Percentiles rank a stretch among this genome's conserved stretches.
Conservation (phyloP, 2,329 filamentous ascomycete genomes). For the Seiridium cupressi region DNA sequence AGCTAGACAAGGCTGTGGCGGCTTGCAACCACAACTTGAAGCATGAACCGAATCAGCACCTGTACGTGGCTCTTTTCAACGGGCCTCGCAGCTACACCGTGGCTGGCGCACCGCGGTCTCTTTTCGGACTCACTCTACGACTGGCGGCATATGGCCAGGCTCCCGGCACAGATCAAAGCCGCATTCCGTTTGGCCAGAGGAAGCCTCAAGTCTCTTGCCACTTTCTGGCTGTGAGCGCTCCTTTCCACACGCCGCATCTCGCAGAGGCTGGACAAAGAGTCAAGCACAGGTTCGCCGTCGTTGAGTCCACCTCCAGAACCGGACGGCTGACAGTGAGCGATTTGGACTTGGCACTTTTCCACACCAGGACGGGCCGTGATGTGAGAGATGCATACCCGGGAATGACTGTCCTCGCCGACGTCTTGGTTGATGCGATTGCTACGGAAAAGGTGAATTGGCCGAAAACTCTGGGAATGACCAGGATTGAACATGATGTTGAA, state of each 20-base stretch:
- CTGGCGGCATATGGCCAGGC: background rate
- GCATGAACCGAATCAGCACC: too few relatives aligned
- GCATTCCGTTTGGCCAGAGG: background rate
- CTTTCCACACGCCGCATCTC: background rate
- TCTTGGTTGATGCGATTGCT: background rate
- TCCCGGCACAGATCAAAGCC: background rate
- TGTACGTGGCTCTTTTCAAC: too few relatives aligned
- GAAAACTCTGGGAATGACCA: background rate
- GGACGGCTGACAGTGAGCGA: conserved; percentile 8
- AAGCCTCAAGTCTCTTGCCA: background rate
- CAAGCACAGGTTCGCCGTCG: background rate
- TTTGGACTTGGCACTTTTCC: conserved; percentile 11
- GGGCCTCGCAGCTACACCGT: too few relatives aligned
- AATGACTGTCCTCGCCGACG: background rate
- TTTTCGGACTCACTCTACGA: background rate
- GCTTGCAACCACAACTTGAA: too few relatives aligned
- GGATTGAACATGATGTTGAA: background rate
- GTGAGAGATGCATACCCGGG: background rate
- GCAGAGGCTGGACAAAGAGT: background rate
- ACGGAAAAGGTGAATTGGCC: background rate
- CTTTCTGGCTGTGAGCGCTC: background rate
- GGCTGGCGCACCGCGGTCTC: too few relatives aligned
- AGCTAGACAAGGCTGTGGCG: too few relatives aligned
- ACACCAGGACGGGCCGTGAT: conserved; percentile 10
- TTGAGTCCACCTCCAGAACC: background rate